These are phyloP conservation scores for Xylaria sp. DNA, from an alignment of 2,329 filamentous ascomycete species.

Conservation along the genomic window DNA sequence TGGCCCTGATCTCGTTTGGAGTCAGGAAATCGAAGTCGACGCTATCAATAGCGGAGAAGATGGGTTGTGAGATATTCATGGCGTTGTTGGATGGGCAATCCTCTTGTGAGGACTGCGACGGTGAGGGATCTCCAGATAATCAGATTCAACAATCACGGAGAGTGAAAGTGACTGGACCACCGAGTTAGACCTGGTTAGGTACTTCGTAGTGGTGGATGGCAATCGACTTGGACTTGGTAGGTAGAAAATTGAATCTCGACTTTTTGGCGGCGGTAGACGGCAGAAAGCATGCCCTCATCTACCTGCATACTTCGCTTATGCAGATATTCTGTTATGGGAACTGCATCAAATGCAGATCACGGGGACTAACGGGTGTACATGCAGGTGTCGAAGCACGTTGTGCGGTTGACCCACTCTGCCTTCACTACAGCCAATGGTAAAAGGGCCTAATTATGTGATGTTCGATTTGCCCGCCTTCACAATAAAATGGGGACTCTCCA, in stretches of 20 bases:
- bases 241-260: slow-evolving; percentile 25
- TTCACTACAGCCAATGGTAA: too few relatives aligned
- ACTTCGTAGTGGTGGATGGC: slow-evolving; percentile 4
- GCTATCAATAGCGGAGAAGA: slow-evolving; percentile 75
- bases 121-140: not conserved
- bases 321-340: not conserved
- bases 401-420: too few relatives aligned
- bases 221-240: not conserved
- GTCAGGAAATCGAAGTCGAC: slow-evolving; percentile 88
- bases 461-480: too few relatives aligned
- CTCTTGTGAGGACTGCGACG: slow-evolving; percentile 17
- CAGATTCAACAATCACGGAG: not conserved
- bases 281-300: slow-evolving; percentile 29
- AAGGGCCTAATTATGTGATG: too few relatives aligned
- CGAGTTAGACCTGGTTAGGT: not conserved
- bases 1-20: slow-evolving; percentile 72
- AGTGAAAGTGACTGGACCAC: not conserved
- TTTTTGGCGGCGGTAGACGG: slow-evolving; percentile 43
- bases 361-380: not conserved
- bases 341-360: not conserved
- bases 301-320: not conserved
- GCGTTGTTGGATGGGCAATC: slow-evolving; percentile 25
- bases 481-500: too few relatives aligned
- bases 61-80: slow-evolving; percentile 74
- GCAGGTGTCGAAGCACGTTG: too few relatives aligned